phyloP scores from a whole-genome alignment of 192 early-diverging fungal species.

The Coemansia sp. region DNA sequence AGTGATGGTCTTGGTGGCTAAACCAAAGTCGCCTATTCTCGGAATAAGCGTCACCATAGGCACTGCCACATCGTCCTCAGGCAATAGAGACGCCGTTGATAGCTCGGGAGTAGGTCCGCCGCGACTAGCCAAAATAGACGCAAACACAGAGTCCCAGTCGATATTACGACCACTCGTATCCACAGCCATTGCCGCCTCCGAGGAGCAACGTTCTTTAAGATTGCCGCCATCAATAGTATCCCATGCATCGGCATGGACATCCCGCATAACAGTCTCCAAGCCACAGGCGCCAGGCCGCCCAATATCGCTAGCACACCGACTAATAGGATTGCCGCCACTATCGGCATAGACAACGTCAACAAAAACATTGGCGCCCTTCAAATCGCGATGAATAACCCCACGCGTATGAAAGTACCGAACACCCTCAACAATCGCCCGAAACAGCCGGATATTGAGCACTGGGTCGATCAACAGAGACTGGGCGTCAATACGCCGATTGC shows the following conservation, averaged over 20 bases:
- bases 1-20: slow-evolving; percentile 67
- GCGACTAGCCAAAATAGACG: slow-evolving; percentile 33
- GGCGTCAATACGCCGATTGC: slow-evolving; percentile 61
- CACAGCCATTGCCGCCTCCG: background rate
- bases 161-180: slow-evolving; percentile 23
- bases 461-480: slow-evolving; percentile 57
- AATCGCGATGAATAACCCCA: slow-evolving; percentile 78
- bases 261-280: background rate
- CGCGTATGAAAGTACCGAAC: slow-evolving; percentile 60
- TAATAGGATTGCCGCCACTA: slow-evolving; percentile 40
- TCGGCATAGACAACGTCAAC: slow-evolving; percentile 58
- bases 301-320: slow-evolving; percentile 33
- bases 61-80: background rate
- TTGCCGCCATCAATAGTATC: slow-evolving; percentile 44
- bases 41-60: slow-evolving; percentile 47
- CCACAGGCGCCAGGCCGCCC: slow-evolving; percentile 23
- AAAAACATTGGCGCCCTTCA: slow-evolving; percentile 88
- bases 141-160: slow-evolving; percentile 54
- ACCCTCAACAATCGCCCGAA: slow-evolving; percentile 77
- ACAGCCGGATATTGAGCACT: slow-evolving; percentile 62
- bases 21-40: slow-evolving; percentile 94
- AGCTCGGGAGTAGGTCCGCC: slow-evolving; percentile 11
- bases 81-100: slow-evolving; percentile 1
- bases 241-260: slow-evolving; percentile 40
- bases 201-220: slow-evolving; percentile 32